Percentiles rank a stretch among this genome's conserved stretches.
Evolutionary conservation across 495 filamentous ascomycete species (phyloP).

Genomic region (Usnea hakonensis): DNA sequence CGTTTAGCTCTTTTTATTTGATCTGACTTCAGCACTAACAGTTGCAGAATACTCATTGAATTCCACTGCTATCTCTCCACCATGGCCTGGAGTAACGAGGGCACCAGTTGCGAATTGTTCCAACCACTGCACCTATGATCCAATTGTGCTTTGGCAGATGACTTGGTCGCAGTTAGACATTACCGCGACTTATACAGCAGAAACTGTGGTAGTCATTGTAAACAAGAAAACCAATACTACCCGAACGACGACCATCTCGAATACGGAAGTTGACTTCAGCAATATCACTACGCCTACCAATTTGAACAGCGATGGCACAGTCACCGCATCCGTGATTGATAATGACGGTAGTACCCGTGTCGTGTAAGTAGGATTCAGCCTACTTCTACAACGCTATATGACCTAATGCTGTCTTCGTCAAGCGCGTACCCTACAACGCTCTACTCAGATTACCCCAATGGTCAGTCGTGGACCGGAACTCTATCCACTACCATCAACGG

Average conservation of each 20-base stretch:
- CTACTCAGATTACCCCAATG: slow-evolving; percentile 2
- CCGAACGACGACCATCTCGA: slow-evolving; percentile 7
- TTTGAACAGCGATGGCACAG: slow-evolving; percentile 13
- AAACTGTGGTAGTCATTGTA: not conserved
- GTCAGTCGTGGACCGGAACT: not conserved
- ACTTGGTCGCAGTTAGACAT: not conserved
- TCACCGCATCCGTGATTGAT: slow-evolving; percentile 1
- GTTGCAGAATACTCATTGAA: not conserved
- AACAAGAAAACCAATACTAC: slow-evolving; percentile 13
- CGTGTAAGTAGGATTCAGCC: not conserved
- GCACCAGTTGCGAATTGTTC: not conserved
- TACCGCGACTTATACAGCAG: slow-evolving; percentile 8
- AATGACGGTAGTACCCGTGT: not conserved
- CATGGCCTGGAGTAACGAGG: not conserved
- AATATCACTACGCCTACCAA: slow-evolving; percentile 7
- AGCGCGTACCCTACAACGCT: not conserved
- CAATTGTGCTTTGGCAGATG: not conserved
- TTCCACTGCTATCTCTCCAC: not conserved
- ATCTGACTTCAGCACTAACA: not conserved
- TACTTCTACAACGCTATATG: no score
- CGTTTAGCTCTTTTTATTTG: not conserved
- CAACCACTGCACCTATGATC: not conserved
- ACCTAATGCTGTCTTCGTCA: not conserved
- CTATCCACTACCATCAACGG: not conserved
- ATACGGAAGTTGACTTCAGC: slow-evolving; percentile 12